A percentile compares a stretch with the other conserved stretches of the same genome.
Conservation (phyloP, 148 eudicot genomes). For the Vaccinium corymbosum region DNA sequence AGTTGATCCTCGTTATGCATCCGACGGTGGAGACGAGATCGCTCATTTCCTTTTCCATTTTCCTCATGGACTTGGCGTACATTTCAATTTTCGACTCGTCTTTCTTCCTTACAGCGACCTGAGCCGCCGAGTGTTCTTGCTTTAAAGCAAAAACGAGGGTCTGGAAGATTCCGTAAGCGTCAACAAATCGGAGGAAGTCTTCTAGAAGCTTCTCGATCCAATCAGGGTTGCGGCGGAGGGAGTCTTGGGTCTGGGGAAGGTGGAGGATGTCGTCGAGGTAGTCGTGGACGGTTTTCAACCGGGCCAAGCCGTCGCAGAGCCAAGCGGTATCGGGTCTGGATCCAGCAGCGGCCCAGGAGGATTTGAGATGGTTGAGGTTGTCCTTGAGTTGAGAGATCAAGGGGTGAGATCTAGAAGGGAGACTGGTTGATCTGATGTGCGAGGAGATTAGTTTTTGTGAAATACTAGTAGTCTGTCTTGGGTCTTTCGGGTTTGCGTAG, state of each 20-base stretch:
- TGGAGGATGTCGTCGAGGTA: slow-evolving; percentile 70
- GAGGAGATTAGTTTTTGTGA: slow-evolving; percentile 10
- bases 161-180: slow-evolving; percentile 65
- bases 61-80: slow-evolving; percentile 50
- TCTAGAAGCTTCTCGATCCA: slow-evolving; percentile 70
- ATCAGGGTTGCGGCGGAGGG: slow-evolving; percentile 30
- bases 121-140: slow-evolving; percentile 59
- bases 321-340: slow-evolving; percentile 16
- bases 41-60: slow-evolving; percentile 44
- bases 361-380: slow-evolving; percentile 41
- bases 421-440: slow-evolving; percentile 76
- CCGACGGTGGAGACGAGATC: slow-evolving; percentile 41
- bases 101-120: slow-evolving; percentile 54
- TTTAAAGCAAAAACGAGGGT: slow-evolving; percentile 40
- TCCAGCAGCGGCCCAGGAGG: slow-evolving; percentile 24
- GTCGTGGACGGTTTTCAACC: slow-evolving; percentile 48
- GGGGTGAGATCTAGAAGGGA: slow-evolving; percentile 68
- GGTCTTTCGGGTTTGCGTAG: slow-evolving; percentile 47
- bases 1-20: slow-evolving; percentile 23
- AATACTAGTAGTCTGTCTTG: background rate
- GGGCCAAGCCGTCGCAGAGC: slow-evolving; percentile 38
- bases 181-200: slow-evolving; percentile 59
- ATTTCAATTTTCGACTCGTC: slow-evolving; percentile 42
- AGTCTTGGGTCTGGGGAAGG: slow-evolving; percentile 62
- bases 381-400: slow-evolving; percentile 59